Percentiles rank a stretch among this genome's conserved stretches.
Conservation (phyloP, 768 basidiomycete genomes). For the Lactarius tabidus region DNA sequence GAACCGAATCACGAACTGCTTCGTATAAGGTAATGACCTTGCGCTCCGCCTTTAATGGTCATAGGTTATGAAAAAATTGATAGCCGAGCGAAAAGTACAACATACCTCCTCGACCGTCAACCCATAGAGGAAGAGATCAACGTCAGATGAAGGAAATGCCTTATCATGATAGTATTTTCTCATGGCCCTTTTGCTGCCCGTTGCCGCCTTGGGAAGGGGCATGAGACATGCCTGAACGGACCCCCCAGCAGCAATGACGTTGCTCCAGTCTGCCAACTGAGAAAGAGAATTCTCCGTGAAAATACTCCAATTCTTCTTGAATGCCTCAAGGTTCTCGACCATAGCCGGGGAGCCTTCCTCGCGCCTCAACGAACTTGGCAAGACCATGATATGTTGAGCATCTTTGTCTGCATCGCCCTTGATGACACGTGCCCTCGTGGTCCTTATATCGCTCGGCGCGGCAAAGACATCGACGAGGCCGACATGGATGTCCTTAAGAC, state of each 20-base stretch:
- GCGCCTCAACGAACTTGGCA: constrained; percentile 43
- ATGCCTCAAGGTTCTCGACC: constrained; percentile 49
- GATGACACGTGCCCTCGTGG: constrained; percentile 48
- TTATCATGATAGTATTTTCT: constrained; percentile 54
- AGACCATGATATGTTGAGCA: constrained; percentile 51
- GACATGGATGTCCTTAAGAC: constrained; percentile 46
- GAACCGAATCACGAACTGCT: constrained; percentile 60
- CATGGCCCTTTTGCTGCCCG: constrained; percentile 50
- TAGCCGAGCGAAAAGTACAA: background rate
- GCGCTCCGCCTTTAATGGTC: constrained; percentile 46
- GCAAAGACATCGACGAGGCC: constrained; percentile 59
- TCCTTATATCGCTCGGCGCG: constrained; percentile 45
- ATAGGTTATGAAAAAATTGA: background rate
- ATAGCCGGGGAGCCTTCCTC: constrained; percentile 48
- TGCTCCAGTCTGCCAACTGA: constrained; percentile 57
- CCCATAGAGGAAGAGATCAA: constrained; percentile 62
- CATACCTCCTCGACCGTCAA: constrained; percentile 49
- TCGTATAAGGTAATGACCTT: constrained; percentile 59
- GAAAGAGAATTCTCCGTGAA: constrained; percentile 61
- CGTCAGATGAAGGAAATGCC: constrained; percentile 57
- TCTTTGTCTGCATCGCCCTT: constrained; percentile 41
- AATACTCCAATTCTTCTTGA: constrained; percentile 59
- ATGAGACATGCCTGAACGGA: constrained; percentile 54
- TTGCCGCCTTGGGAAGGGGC: constrained; percentile 46
- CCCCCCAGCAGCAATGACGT: constrained; percentile 60